Base-by-base conservation (phyloP, 2,329 filamentous ascomycete species). In the Stachybotrys elegans region DNA sequence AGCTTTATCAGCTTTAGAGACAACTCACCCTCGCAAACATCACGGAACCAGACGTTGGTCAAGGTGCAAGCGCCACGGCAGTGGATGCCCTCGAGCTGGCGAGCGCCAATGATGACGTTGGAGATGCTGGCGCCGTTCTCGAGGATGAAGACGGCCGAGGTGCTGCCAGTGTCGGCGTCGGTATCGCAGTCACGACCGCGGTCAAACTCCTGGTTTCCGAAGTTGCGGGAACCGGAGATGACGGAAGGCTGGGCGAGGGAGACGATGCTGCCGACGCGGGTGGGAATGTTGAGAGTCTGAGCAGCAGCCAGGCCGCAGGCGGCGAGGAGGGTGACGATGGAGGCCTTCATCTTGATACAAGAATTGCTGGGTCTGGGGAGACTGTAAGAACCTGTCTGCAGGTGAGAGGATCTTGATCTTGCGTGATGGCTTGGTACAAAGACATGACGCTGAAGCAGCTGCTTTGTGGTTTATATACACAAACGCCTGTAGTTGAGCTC, bases 41-140 rank as follows among this genome's bases (percentile, higher is more conserved):
- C 64, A 43, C 64, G 61, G 52, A 69, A 73, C 68, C 69, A 73
- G 43, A 72, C 69, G 37, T 62, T 66, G 45, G 61, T 54, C 25
- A 69, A 51, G n/a, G 55, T 67, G 55, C 66, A 69, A 4, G 56
- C 42, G 14, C 68, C 68, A 43, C 61, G 51, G 52, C 67, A 70
- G 57, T 70, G 67, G 14, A 70, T 59, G 22, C 67, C 67, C 51
- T 70, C 67, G 22, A 58, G 58, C 48, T 69, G 65, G 52, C 67
- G 54, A 23, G 56, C 50, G 43, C 67, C 67, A 27, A 70, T 70
- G 49, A 70, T 70, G 23, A 63, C 67, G 49, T 70, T 70, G 48
- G 55, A 60, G 39, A 70, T 57, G 2, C 60, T 67, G 14, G 65
- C 68, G 8, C 67, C 66, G 6, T 56, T 42, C 20, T 56, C 49